phyloP scores from a whole-genome alignment of 495 filamentous ascomycete genomes.

The Staphylotrichum longicolle region DNA sequence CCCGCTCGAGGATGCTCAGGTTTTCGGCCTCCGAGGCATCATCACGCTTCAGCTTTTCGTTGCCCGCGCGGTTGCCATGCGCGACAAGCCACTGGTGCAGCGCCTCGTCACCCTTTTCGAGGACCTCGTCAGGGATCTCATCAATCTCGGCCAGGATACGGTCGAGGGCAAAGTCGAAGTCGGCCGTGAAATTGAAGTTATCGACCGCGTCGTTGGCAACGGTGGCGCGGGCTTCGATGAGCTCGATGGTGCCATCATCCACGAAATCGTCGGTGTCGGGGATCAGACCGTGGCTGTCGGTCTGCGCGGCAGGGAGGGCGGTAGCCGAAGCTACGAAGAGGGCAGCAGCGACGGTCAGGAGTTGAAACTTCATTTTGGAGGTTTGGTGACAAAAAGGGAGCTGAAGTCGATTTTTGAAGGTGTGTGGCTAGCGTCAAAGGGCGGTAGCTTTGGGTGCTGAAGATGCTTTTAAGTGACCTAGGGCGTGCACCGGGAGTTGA shows the following conservation, averaged over 20 bases:
- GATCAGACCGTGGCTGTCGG: slow-evolving; percentile 15
- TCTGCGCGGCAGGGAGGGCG: slow-evolving; percentile 15
- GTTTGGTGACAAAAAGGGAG: neutral
- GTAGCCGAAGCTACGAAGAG: slow-evolving; percentile 10
- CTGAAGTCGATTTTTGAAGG: too few species aligned
- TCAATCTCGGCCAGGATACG: slow-evolving; percentile 17
- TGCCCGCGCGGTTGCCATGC: slow-evolving; percentile 15
- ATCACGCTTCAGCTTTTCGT: slow-evolving; percentile 13
- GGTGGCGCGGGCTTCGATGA: neutral
- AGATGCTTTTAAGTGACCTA: too few species aligned
- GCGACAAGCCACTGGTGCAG: slow-evolving; percentile 22
- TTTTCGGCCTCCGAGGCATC: neutral
- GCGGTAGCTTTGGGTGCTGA: neutral
- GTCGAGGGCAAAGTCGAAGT: slow-evolving; percentile 22
- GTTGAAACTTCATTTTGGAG: slow-evolving; percentile 29
- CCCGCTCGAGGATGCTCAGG: slow-evolving; percentile 12
- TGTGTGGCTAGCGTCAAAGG: neutral
- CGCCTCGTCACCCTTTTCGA: slow-evolving; percentile 24
- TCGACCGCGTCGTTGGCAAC: neutral
- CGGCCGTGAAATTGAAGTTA: slow-evolving; percentile 19
- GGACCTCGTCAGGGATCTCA: slow-evolving; percentile 25
- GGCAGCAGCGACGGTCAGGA: slow-evolving; percentile 20
- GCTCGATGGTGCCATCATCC: slow-evolving; percentile 4
- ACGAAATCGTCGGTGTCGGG: slow-evolving; percentile 17
- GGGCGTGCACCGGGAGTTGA: too few species aligned